These are phyloP conservation scores for Ogataea methylovora DNA, from an alignment of 805 yeast species.

Conservation along the genomic window DNA sequence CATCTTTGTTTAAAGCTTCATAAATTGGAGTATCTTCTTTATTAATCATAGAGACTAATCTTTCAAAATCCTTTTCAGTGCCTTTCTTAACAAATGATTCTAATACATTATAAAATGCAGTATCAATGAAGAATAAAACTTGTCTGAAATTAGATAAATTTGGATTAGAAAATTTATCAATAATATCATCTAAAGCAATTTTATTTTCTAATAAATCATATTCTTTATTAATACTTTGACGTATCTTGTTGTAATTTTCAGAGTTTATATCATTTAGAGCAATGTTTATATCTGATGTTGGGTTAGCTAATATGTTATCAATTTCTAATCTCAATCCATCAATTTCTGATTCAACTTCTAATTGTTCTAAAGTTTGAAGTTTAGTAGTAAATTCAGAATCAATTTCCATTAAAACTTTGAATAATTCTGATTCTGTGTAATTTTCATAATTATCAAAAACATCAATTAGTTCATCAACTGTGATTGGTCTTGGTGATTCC, in stretches of 20 bases:
- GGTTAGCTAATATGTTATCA: constrained; percentile 3
- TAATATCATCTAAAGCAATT: constrained; percentile 15
- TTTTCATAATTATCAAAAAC: constrained; percentile 17
- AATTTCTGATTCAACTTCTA: constrained; percentile 11
- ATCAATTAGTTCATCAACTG: constrained; percentile 17
- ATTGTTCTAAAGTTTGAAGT: constrained; percentile 16
- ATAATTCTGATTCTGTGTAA: constrained; percentile 12
- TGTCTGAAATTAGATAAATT: not conserved
- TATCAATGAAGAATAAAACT: constrained; percentile 9
- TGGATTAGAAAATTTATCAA: constrained; percentile 2
- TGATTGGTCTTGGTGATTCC: constrained; percentile 19
- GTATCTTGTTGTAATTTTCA: constrained; percentile 6
- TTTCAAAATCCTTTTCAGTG: constrained; percentile 8
- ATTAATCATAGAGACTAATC: constrained; percentile 9
- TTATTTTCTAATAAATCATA: constrained; percentile 11
- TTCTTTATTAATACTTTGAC: constrained; percentile 11
- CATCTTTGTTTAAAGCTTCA: constrained; percentile 15
- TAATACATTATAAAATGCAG: constrained; percentile 12
- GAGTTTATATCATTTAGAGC: not conserved
- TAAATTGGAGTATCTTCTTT: constrained; percentile 12
- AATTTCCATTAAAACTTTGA: constrained; percentile 9
- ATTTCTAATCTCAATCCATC: constrained; percentile 13
- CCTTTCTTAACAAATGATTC: constrained; percentile 4
- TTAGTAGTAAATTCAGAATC: constrained; percentile 16
- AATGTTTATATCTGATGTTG: not conserved